Conservation (phyloP, 2,329 filamentous ascomycete species). For the Ceratocystiopsis brevicomis region DNA sequence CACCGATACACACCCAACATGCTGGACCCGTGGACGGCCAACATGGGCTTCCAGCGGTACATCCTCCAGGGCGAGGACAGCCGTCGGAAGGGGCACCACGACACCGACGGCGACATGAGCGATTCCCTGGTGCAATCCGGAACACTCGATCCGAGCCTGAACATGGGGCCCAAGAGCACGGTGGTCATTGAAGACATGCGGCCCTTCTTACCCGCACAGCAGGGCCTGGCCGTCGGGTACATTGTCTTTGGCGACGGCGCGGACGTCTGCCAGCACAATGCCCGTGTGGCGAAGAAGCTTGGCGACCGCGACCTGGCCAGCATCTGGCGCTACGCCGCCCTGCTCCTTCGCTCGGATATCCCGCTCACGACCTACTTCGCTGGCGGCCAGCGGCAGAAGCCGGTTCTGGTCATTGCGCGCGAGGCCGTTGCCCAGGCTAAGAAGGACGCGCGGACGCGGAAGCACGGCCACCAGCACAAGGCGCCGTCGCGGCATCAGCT, state of each 20-base stretch:
- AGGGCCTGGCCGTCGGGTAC: conserved; percentile 59
- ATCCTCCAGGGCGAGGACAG: conserved; percentile 24
- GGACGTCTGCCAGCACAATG: conserved; percentile 73
- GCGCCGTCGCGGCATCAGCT: conserved; percentile 13
- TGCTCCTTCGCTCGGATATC: conserved; percentile 61
- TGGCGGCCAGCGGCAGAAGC: conserved; percentile 28
- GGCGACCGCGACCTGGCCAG: conserved; percentile 55
- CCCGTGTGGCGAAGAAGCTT: conserved; percentile 51
- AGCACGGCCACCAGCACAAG: not conserved
- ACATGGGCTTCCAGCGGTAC: conserved; percentile 31
- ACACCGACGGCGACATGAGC: not conserved
- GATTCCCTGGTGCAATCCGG: conserved; percentile 3
- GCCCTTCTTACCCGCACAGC: conserved; percentile 58
- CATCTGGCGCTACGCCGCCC: conserved; percentile 64
- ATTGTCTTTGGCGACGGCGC: conserved; percentile 64
- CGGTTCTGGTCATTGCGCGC: conserved; percentile 50
- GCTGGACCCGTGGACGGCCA: conserved; percentile 8
- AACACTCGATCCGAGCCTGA: conserved; percentile 5
- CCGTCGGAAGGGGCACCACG: conserved; percentile 14
- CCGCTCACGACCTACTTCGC: conserved; percentile 31
- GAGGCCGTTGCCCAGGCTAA: conserved; percentile 31
- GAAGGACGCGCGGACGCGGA: conserved; percentile 7
- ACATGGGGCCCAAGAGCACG: conserved; percentile 39
- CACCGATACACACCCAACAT: conserved; percentile 1
- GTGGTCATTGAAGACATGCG: conserved; percentile 56